phyloP scores from a whole-genome alignment of 73 alveolate species.

The Symbiodinium pilosum region DNA sequence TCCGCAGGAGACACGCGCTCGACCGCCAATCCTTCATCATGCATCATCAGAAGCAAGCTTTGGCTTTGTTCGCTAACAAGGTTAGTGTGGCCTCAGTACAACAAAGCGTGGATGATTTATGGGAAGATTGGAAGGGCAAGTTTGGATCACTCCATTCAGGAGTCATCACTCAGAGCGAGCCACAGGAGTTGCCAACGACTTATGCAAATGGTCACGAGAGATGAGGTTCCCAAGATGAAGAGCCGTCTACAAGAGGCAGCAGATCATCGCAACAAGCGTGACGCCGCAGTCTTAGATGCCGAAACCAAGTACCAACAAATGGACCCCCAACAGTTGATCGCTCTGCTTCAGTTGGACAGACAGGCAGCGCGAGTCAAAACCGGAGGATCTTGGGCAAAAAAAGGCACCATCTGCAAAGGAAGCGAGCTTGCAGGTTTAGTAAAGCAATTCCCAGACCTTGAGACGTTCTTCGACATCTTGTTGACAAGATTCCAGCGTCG shows the following conservation, averaged over 20 bases:
- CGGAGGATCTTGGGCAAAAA: background rate
- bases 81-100: background rate
- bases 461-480: background rate
- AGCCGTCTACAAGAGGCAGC: background rate
- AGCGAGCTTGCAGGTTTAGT: conserved; percentile 26
- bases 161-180: background rate
- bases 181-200: background rate
- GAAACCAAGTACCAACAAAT: conserved; percentile 18
- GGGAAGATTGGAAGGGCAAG: background rate
- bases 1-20: conserved; percentile 1
- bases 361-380: background rate
- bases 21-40: conserved; percentile 17
- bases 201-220: background rate
- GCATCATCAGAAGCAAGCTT: background rate
- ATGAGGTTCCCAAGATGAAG: background rate
- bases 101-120: background rate
- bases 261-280: background rate
- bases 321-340: conserved; percentile 46
- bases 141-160: background rate
- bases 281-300: background rate
- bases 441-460: background rate
- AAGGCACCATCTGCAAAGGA: background rate
- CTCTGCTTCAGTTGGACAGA: conserved; percentile 31
- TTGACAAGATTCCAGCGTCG: background rate
- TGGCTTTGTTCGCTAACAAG: background rate